Evolutionary conservation across 345 rosid species (phyloP).

Genomic region (Sonneratia caseolaris): DNA sequence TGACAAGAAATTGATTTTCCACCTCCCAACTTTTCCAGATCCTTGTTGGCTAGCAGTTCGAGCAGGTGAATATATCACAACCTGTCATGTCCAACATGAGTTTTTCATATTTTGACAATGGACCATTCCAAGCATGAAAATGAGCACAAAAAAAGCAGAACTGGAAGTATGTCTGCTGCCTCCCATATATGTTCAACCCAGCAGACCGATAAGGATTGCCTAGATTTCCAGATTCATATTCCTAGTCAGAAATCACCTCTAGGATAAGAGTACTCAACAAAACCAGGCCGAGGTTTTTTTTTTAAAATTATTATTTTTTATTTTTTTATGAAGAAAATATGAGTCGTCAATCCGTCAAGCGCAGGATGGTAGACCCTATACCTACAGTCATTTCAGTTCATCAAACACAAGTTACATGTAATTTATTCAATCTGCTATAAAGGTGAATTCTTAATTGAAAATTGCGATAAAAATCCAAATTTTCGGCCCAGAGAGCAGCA

Average conservation of each 20-base stretch:
- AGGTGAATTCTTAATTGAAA: neutral
- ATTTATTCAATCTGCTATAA: neutral
- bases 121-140: neutral
- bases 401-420: neutral
- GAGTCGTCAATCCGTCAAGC: too few species aligned
- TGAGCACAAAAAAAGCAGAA: neutral
- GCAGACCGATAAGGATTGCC: neutral
- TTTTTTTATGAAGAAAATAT: too few species aligned
- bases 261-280: neutral
- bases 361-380: neutral
- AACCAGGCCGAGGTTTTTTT: neutral
- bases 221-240: neutral
- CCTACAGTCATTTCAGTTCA: neutral
- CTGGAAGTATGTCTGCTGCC: neutral
- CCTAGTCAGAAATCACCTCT: neutral
- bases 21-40: slow-evolving; percentile 85
- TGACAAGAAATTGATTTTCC: slow-evolving; percentile 90
- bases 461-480: neutral
- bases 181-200: neutral
- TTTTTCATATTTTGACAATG: neutral
- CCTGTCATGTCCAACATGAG: slow-evolving; percentile 28
- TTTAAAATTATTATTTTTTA: too few species aligned
- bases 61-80: slow-evolving; percentile 69
- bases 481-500: neutral
- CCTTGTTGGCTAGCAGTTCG: slow-evolving; percentile 94